Evolutionary conservation across 441 rosid genomes (phyloP), one percentile per base, ranked within the genome.

Genomic region (Aquilaria agallochum): DNA sequence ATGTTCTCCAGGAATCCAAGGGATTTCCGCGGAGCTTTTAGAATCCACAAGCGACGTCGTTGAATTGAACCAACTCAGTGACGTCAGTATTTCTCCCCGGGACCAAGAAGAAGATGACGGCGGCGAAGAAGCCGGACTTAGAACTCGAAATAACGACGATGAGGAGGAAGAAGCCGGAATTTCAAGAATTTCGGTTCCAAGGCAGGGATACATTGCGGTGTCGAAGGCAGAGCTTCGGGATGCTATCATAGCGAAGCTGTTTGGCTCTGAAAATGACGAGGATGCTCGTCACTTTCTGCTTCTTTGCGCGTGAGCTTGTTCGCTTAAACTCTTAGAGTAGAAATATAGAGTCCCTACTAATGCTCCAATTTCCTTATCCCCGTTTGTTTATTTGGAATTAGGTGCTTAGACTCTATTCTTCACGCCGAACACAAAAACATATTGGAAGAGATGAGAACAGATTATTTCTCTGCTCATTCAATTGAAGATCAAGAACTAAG

Each of bases 371-470:
- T 20, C 64, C 32, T 36, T 48, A 42, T 68, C 59, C 31, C 30
- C 30, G 59, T 52, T 5, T 15, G 32, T 53, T 20, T 59, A 32
- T 54, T 55, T 42, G 50, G 31, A 59, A 55, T 45, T 52, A 94
- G 99, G 72, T 84, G 86, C 55, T 78, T 94, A 76, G 97, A 94
- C 67, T 85, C 96, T 8, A 86, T 94, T 66, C 83, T 94, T 69
- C 95, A 90, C 65, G 98, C 94, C 1, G 97, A 94, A 73, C 96
- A 94, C 69, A 94, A 87, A 77, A 66, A 60, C 71, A 67, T 90
- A 74, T 66, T 94, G 54, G 98, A 94, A 74, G 88, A 81, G 50
- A 88, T 89, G 97, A 80, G 97, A 71, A 64, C 71, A 4, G 95
- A 88, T 84, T 89, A 85, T 59, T 77, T 77, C 31, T 75, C 63